Evolutionary conservation across 257 asterid species (phyloP).

Genomic region (Phtheirospermum japonicum): DNA sequence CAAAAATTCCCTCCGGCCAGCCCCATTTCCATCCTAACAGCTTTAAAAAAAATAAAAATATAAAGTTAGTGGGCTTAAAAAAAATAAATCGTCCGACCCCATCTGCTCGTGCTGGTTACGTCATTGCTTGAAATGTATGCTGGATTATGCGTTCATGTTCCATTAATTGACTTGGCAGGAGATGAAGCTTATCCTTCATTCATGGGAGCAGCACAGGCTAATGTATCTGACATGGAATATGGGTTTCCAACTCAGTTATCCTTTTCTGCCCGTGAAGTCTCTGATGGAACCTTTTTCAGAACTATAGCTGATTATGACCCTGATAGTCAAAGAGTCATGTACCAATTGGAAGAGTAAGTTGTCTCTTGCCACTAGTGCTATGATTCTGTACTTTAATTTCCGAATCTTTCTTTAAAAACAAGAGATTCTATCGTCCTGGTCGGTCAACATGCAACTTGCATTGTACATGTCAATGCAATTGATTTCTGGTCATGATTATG

Average conservation of each 20-base stretch:
- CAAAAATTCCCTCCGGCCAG: no score
- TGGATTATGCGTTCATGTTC: constrained; percentile 31
- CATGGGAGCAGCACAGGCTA: constrained; percentile 48
- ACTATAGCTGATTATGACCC: constrained; percentile 80
- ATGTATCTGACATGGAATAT: constrained; percentile 66
- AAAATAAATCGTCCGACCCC: no score
- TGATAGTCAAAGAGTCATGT: constrained; percentile 69
- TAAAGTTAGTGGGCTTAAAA: no score
- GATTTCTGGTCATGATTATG: no score
- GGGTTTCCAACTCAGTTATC: constrained; percentile 83
- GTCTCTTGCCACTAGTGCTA: constrained; percentile 13
- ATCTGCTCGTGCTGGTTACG: no score
- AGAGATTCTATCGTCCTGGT: constrained; percentile 21
- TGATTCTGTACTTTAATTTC: constrained; percentile 26
- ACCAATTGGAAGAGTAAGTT: constrained; percentile 71
- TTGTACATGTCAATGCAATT: constrained; percentile 4
- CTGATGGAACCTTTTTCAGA: constrained; percentile 90
- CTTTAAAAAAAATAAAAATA: no score
- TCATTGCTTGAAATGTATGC: constrained; percentile 20
- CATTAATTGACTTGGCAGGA: constrained; percentile 46
- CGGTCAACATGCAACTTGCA: constrained; percentile 17
- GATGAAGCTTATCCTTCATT: constrained; percentile 79
- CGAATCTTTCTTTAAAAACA: constrained; percentile 25
- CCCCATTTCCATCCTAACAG: no score
- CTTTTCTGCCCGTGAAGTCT: constrained; percentile 93